Base-by-base conservation (phyloP, 768 basidiomycete species). In the Fistulinella prunicolor region DNA sequence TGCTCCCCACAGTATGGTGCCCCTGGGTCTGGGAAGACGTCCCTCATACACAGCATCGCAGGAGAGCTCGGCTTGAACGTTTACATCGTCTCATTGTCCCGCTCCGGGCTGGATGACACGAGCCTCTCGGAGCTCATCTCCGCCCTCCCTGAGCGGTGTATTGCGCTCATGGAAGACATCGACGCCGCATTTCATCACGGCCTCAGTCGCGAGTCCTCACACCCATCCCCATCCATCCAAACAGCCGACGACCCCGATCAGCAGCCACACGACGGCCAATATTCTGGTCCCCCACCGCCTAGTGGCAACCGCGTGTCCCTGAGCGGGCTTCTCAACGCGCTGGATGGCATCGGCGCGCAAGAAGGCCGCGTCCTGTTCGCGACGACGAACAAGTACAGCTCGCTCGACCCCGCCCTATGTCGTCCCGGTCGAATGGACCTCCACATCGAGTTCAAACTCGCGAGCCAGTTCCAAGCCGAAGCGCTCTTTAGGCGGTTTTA, bases 341-440 rank as follows among this genome's bases (percentile, higher is more conserved):
- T 90, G 21, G 88, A 90, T 55, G 89, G 88, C 26, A 79, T 89
- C 41, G 81, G 77, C 3, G 87, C 89, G 1, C 83, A 85, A 57
- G 88, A 91, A 67, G 89, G 88, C n/a, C 84, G 89, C 1, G 77
- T 91, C 23, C 71, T 88, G 8, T 87, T 86, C 44, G 87, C 87
- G 4, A 89, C 86, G 4, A 88, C 86, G 1, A 90, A 91, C 70
- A 80, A 83, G 54, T 86, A 84, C 63, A 60, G 65, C 8, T 69
- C 78, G 2, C 79, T 92, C 22, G 89, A 90, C 56, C 75, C 85
- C 2, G 89, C 89, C 1, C 74, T 91, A 21, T 79, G 77, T 57
- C 81, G 89, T 36, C 84, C 88, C 1, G 89, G 89, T 21, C 81
- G 89, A 12, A 83, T 91, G 81, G 88, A 91, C 60, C 60, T 89